Evolutionary conservation across 129 eudicot genomes (phyloP).

Genomic region (Flaveria sonorensis): DNA sequence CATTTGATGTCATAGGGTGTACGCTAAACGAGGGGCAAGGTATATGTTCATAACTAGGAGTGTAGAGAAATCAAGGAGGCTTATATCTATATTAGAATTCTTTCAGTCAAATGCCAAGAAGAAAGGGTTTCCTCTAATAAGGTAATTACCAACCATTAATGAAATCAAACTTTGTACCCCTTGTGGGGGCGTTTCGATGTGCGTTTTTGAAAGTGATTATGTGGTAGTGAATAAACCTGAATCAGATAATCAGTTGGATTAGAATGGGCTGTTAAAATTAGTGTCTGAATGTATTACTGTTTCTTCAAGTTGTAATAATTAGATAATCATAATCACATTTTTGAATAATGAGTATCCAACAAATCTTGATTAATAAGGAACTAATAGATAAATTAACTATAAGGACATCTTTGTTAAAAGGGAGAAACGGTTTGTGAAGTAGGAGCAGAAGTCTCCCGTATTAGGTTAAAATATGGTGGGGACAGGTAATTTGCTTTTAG

Average conservation of each 20-base stretch:
- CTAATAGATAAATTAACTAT: background rate
- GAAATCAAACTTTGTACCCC: background rate
- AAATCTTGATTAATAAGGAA: background rate
- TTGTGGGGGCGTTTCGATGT: background rate
- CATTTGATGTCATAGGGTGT: constrained; percentile 46
- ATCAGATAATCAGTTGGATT: background rate
- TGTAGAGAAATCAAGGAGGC: constrained; percentile 54
- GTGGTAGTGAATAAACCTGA: background rate
- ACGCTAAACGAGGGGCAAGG: constrained; percentile 43
- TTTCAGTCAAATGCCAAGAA: constrained; percentile 39
- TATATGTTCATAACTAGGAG: constrained; percentile 56
- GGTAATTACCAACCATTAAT: constrained; percentile 40
- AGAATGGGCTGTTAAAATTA: background rate
- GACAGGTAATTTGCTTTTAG: background rate
- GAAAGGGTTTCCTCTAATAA: constrained; percentile 43
- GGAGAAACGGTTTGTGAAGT: background rate
- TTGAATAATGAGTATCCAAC: background rate
- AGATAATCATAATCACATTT: constrained; percentile 1
- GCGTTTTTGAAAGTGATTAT: background rate
- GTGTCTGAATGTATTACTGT: background rate
- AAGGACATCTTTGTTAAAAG: background rate
- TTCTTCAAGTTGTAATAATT: constrained; percentile 4
- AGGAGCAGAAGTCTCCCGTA: background rate
- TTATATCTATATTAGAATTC: constrained; percentile 48
- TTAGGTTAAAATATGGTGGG: background rate